Base-by-base conservation (phyloP, 2,329 filamentous ascomycete species). In the Colletotrichum tabaci region DNA sequence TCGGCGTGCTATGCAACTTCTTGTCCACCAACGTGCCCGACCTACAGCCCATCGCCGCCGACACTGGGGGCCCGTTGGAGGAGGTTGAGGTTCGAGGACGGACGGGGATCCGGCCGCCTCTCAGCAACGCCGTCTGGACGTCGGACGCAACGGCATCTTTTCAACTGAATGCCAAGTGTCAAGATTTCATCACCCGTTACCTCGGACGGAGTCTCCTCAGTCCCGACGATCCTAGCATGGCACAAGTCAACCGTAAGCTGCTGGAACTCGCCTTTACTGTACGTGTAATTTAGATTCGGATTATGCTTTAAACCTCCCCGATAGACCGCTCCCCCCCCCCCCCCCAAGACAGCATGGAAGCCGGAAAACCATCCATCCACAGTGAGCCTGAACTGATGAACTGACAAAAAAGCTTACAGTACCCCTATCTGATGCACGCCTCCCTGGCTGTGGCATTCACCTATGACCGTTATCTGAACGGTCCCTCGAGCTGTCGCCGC, bases 171-270 rank as follows among this genome's bases (percentile, higher is more conserved):
- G 26, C 50, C 8, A 53, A 12, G 8, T 53, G 50, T 12, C 50
- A 53, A 53, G 50, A 53, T 9, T 53, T 53, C 4, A 53, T 53
- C n/a, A 53, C 50, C 1, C 50, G 26, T 35, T 53, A 53, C 35
- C 50, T 53, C 9, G 50, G 26, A 4, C 23, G 15, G 18, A 35
- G 50, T 35, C 50, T 53, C 16, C 30, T 53, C 26, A 53, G 23
- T 4, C 26, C 50, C 1, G 16, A 16, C 50, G 50, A 53, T 8
- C 26, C 26, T 53, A 30, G 9, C 35, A 35, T 53, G 50, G 18
- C 7, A 35, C 12, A 26, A 26, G 50, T 53, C 13, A 53, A 53
- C 18, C 15, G 50, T n/a, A 53, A n/a, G 21, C 26, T 53, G 23
- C 6, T 53, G 16, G 50, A 53, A 53, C 50, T 53, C 5, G 23